Base-by-base conservation (phyloP, 305 asterid species). In the Solanum hybrid region DNA sequence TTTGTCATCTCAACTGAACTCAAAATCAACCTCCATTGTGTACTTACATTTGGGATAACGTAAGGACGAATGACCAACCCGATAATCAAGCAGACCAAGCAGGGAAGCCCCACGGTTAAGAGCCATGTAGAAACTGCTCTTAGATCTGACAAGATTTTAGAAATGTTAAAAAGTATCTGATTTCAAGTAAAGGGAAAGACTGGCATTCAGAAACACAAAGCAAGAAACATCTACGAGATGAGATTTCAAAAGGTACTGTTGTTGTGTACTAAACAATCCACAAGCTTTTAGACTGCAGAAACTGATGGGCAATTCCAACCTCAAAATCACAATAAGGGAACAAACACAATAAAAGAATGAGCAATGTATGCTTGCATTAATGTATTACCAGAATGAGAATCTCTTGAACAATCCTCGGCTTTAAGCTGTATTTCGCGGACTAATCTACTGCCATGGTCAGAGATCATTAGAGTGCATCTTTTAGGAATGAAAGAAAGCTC, bases 1-100 rank as follows among this genome's bases (percentile, higher is more conserved):
- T 17, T 22, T 73, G 86, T 77, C 87, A 35, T 13, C 82, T 75
- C 79, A 86, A 40, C 26, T 71, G 20, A 17, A 66, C 82, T 56
- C 72, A 85, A 85, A 85, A 85, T 10, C 20, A 27, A 51, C 1
- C 85, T 29, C 38, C 35, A 85, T 72, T 86, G 42, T 56, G 85
- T 78, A 92, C 98, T 95, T 94, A 96, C 98, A 90, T 92, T 88
- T 86, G 94, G 95, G 78, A 90, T 85, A 69, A 97, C 89, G 88
- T 92, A 93, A 71, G 99, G 98, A 90, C 94, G 98, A 85, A 93
- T 89, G 80, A 94, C 92, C 76, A 96, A 93, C 87, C 99, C 99
- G 24, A 93, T 69, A 31, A 94, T 71, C 38, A 94, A 89, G 92
- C 98, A 94, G 46, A 95, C 37, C 85, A 97, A 76, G 93, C 98